Percentiles rank a stretch among this genome's conserved stretches.
Conservation (phyloP, 768 basidiomycete genomes). For the Tulasnella sp. region DNA sequence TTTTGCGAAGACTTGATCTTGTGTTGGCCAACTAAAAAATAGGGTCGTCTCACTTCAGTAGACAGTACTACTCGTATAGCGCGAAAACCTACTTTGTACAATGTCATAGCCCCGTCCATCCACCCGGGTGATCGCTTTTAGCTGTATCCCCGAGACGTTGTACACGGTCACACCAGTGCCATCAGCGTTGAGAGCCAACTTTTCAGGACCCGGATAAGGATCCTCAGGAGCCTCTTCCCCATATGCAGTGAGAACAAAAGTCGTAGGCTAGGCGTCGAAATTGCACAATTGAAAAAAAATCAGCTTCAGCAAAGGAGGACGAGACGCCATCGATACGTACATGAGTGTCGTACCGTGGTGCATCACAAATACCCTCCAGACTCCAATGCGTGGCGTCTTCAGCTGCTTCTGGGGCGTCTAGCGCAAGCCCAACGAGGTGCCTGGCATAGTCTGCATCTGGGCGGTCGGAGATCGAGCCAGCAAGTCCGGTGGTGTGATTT, state of each 20-base stretch:
- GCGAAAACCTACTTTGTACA: constrained; percentile 54
- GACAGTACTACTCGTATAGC: background rate
- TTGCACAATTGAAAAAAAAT: background rate
- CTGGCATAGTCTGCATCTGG: constrained; percentile 52
- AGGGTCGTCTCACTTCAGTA: background rate
- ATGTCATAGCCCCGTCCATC: constrained; percentile 87
- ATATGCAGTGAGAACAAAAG: constrained; percentile 70
- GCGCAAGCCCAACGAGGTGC: background rate
- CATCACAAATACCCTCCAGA: constrained; percentile 2
- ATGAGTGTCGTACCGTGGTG: background rate
- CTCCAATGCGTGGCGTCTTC: constrained; percentile 29
- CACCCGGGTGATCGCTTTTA: constrained; percentile 70
- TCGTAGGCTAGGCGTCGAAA: constrained; percentile 58
- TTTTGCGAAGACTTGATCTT: constrained; percentile 5
- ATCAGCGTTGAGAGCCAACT: constrained; percentile 57
- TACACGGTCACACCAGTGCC: constrained; percentile 62
- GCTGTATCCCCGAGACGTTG: constrained; percentile 73
- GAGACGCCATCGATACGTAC: constrained; percentile 17
- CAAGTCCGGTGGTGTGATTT: constrained; percentile 48
- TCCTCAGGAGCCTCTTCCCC: constrained; percentile 61
- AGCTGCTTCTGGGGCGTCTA: constrained; percentile 40
- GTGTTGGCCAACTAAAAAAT: constrained; percentile 10
- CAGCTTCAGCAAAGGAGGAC: background rate
- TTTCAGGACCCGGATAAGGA: constrained; percentile 60
- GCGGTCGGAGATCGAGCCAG: constrained; percentile 37